Base-by-base conservation (phyloP, 1,284 basidiomycete species). In the Cryptococcus floricola region DNA sequence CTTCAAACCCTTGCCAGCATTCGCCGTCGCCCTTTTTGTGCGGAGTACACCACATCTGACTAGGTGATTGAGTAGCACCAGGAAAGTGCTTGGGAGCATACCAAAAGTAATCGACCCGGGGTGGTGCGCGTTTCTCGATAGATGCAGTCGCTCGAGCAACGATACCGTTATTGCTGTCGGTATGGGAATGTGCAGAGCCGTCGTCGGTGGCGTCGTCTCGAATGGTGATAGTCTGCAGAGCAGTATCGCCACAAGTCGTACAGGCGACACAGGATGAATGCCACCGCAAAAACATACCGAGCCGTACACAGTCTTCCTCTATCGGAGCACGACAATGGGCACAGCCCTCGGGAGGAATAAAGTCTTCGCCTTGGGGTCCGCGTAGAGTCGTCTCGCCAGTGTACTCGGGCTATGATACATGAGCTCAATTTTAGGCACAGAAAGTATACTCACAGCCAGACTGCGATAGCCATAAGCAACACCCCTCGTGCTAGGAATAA, bases 201-300 rank as follows among this genome's bases (percentile, higher is more conserved):
- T 64, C 64, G 48, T 68, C 64, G 13, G 60, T 47, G 57, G 55
- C 47, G 27, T 56, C 59, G n/a, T 65, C 63, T 19, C 54, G 48
- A 14, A 53, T 31, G 18, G 25, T 44, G 34, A 53, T 53, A 12
- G 83, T 81, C 14, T 84, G 82, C 14, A 86, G 84, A 39, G 92
- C 89, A 37, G 81, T 81, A 71, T 87, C 89, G 14, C 89, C 87
- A 69, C 96, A 98, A 18, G 79, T 80, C 13, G 77, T 77, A 68
- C 95, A 99, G 61, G 87, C 85, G 45, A 99, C 80, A 74, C 95
- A 99, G 31, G 88, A 83, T 3, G 91, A 89, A 77, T 98, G 96
- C 96, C 96, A 98, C 50, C 96, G 84, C 70, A 92, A 86, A 77
- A 93, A 94, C 34, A 92, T 93, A 39, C 93, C 94, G 31, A 95